Conservation (phyloP, 768 basidiomycete genomes). For the Favolaschia claudopus region DNA sequence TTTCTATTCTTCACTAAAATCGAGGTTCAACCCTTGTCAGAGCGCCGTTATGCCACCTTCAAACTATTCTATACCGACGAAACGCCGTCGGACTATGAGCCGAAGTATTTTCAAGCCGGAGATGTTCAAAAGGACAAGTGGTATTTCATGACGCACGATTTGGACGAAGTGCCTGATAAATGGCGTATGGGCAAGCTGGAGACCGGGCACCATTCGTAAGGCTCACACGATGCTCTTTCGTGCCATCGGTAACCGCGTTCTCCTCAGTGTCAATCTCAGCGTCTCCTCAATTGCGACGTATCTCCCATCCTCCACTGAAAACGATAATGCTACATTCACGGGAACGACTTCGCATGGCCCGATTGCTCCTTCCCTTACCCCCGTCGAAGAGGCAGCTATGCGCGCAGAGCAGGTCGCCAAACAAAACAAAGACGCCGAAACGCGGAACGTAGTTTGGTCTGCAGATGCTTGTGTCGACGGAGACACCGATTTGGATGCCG, state of each 20-base stretch:
- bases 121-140: conserved; percentile 78
- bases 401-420: conserved; percentile 63
- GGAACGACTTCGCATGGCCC: conserved; percentile 50
- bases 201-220: conserved; percentile 79
- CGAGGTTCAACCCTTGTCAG: conserved; percentile 42
- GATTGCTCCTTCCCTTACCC: conserved; percentile 52
- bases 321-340: conserved; percentile 62
- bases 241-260: background rate
- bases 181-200: conserved; percentile 72
- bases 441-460: conserved; percentile 73
- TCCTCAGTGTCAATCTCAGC: conserved; percentile 68
- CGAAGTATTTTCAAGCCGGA: conserved; percentile 77
- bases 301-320: conserved; percentile 68
- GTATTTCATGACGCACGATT: conserved; percentile 82
- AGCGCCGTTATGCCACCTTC: conserved; percentile 86
- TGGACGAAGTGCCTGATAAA: conserved; percentile 77
- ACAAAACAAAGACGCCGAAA: conserved; percentile 67
- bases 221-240: conserved; percentile 1
- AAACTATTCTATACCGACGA: conserved; percentile 85
- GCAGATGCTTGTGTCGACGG: conserved; percentile 58
- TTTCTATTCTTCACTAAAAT: conserved; percentile 9
- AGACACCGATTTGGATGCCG: conserved; percentile 62
- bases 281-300: conserved; percentile 78
- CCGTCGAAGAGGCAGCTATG: conserved; percentile 62
- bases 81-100: conserved; percentile 85